phyloP scores from a whole-genome alignment of 192 early-diverging fungal species.

The Piromyces finnis region DNA sequence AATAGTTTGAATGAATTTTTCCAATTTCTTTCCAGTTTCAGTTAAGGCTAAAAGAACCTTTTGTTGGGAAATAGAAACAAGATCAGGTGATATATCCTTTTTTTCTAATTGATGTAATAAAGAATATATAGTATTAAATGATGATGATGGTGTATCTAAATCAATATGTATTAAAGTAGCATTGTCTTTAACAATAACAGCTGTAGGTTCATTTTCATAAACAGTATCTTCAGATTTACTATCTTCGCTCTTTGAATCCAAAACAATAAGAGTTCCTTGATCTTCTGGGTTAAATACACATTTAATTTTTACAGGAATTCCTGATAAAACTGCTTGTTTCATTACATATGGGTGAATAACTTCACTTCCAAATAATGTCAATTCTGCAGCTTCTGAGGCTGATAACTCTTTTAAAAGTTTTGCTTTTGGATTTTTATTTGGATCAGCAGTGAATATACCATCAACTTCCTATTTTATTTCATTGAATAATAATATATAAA shows the following conservation, averaged over 20 bases:
- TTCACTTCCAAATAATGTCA: constrained; percentile 44
- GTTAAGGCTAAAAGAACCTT: neutral
- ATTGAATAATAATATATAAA: no score
- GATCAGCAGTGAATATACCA: constrained; percentile 97
- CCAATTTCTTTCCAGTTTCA: neutral
- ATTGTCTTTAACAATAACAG: constrained; percentile 94
- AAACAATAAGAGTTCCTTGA: constrained; percentile 81
- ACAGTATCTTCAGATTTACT: neutral
- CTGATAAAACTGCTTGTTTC: constrained; percentile 93
- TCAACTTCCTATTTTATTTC: constrained; percentile 79
- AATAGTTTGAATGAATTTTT: neutral
- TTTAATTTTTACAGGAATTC: constrained; percentile 96
- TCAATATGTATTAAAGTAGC: constrained; percentile 5
- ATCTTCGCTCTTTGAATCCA: constrained; percentile 23
- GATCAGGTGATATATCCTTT: neutral
- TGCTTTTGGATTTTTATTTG: constrained; percentile 79
- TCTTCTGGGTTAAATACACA: constrained; percentile 87
- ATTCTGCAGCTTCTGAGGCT: constrained; percentile 93
- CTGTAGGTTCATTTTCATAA: constrained; percentile 25
- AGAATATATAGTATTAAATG: neutral
- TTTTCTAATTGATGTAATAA: neutral
- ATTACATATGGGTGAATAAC: constrained; percentile 99
- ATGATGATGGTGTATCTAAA: neutral
- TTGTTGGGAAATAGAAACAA: neutral
- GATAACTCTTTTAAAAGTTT: constrained; percentile 76